These are phyloP conservation scores for Epichloe sp. DNA, from an alignment of 2,329 filamentous ascomycete genomes.

Conservation along the genomic window DNA sequence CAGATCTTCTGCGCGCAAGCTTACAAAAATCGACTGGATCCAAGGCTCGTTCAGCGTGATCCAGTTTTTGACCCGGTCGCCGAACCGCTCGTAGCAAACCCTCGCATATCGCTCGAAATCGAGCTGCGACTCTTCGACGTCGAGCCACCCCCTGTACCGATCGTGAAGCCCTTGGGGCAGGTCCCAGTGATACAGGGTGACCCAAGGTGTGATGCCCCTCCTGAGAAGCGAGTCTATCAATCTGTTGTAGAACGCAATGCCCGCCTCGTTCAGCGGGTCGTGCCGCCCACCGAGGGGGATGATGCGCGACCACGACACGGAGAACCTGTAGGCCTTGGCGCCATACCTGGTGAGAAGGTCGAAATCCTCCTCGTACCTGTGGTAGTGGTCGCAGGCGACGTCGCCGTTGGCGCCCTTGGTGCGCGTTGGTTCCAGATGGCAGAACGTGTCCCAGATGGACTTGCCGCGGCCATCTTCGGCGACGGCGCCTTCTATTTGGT, in stretches of 20 bases:
- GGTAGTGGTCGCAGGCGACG: slow-evolving; percentile 31
- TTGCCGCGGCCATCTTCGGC: slow-evolving; percentile 26
- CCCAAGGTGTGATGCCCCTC: slow-evolving; percentile 44
- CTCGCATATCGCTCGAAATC: slow-evolving; percentile 25
- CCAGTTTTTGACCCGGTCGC: slow-evolving; percentile 27
- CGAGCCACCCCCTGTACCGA: slow-evolving; percentile 22
- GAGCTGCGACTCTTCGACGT: slow-evolving; percentile 17
- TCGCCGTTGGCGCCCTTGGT: slow-evolving; percentile 32
- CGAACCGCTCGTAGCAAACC: slow-evolving; percentile 25
- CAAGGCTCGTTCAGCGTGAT: slow-evolving; percentile 27
- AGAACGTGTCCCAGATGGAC: slow-evolving; percentile 30
- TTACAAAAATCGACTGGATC: slow-evolving; percentile 23
- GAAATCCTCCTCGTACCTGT: slow-evolving; percentile 38
- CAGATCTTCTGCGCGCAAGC: neutral
- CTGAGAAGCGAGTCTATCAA: slow-evolving; percentile 45
- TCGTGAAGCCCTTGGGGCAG: slow-evolving; percentile 22
- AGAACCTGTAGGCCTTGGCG: slow-evolving; percentile 50
- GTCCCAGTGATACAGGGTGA: slow-evolving; percentile 56
- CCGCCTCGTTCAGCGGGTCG: slow-evolving; percentile 49
- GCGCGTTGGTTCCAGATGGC: slow-evolving; percentile 25
- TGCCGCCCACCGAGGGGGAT: slow-evolving; percentile 51
- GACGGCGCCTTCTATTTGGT: slow-evolving; percentile 32
- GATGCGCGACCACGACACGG: slow-evolving; percentile 49
- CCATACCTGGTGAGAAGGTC: slow-evolving; percentile 44
- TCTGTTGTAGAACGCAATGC: slow-evolving; percentile 44